These are phyloP conservation scores for Myxozyma melibiosi DNA, from an alignment of 805 yeast genomes.

Conservation along the genomic window DNA sequence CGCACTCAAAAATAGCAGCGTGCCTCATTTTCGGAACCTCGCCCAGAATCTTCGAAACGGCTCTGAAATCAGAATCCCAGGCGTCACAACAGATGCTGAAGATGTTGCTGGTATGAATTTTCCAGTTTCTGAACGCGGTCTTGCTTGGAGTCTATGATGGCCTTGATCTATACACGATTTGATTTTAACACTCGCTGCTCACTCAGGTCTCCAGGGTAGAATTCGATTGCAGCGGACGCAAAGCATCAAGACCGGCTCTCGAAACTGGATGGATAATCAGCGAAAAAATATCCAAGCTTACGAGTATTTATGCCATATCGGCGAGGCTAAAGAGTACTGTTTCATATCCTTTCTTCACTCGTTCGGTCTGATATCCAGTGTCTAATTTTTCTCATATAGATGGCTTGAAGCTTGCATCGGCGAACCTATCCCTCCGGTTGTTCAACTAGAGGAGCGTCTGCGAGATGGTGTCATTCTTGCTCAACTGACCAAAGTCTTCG, in stretches of 20 bases:
- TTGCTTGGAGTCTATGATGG: not conserved
- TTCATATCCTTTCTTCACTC: not conserved
- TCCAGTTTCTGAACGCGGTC: too few species aligned
- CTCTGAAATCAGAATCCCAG: conserved; percentile 35
- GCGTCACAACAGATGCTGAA: conserved; percentile 39
- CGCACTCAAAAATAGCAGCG: conserved; percentile 33
- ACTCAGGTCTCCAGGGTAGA: conserved; percentile 41
- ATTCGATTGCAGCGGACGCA: conserved; percentile 41
- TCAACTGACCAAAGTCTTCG: conserved; percentile 68
- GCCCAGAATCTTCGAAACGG: conserved; percentile 19
- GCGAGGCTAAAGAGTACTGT: conserved; percentile 63
- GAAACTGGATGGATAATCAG: conserved; percentile 47
- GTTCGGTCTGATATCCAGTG: not conserved
- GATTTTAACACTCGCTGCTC: not conserved
- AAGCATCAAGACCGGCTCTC: conserved; percentile 1
- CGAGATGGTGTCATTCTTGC: conserved; percentile 88
- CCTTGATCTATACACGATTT: not conserved
- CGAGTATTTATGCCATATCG: conserved; percentile 78
- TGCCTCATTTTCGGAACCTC: conserved; percentile 36
- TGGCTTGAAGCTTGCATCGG: conserved; percentile 72
- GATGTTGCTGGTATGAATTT: conserved; percentile 39
- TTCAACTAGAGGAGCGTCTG: conserved; percentile 64
- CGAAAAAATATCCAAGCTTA: conserved; percentile 56
- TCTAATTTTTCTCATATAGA: conserved; percentile 25
- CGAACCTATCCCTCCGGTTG: conserved; percentile 59